phyloP scores from a whole-genome alignment of 2,329 filamentous ascomycete species.

The Periglandula ipomoeae region DNA sequence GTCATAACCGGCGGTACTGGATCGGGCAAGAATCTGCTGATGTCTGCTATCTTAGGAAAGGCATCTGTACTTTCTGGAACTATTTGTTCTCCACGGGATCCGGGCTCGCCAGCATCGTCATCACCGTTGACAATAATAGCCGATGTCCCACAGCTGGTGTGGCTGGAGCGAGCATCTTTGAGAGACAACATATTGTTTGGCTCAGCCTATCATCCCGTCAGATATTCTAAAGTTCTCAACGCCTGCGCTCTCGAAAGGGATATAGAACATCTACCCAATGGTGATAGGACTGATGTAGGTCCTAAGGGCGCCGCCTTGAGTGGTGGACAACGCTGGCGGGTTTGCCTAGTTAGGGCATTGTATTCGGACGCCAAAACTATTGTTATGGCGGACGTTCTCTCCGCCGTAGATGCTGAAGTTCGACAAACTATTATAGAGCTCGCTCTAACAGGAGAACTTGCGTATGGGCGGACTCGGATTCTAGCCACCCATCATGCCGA shows the following conservation, averaged over 20 bases:
- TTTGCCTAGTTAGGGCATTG: too few relatives aligned
- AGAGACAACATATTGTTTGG: not conserved
- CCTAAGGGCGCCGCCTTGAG: conserved; percentile 25
- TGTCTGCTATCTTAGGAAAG: not conserved
- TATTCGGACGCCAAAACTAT: too few relatives aligned
- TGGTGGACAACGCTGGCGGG: conserved; percentile 30
- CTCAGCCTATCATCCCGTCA: not conserved
- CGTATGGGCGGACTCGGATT: too few relatives aligned
- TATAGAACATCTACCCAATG: conserved; percentile 31
- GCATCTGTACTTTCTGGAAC: not conserved
- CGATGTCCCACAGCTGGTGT: not conserved
- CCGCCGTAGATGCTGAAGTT: too few relatives aligned
- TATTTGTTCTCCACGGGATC: not conserved
- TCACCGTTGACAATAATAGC: not conserved
- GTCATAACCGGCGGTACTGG: not conserved
- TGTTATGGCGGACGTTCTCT: too few relatives aligned
- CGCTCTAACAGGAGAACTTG: too few relatives aligned
- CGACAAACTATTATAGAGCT: too few relatives aligned
- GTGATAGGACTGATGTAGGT: conserved; percentile 23
- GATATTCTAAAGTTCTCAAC: too few relatives aligned
- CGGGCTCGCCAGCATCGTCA: not conserved
- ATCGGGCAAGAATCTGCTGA: not conserved
- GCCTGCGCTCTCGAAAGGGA: conserved; percentile 27
- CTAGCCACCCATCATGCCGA: too few relatives aligned
- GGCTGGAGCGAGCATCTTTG: not conserved